These are phyloP conservation scores for Tetramitus jugosus DNA, from an alignment of 208 protist species.

Conservation along the genomic window DNA sequence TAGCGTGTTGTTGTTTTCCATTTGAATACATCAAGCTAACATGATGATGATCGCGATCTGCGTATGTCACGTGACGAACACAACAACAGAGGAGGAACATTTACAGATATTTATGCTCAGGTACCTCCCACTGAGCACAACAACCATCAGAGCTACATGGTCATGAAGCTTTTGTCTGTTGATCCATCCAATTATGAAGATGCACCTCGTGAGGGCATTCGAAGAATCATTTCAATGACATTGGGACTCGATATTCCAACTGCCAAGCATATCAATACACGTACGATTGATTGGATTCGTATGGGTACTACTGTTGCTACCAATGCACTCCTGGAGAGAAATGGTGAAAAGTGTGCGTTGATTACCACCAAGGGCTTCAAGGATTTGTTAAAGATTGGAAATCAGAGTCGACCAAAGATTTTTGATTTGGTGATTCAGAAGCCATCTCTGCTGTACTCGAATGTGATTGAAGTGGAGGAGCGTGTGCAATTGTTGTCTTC, in stretches of 20 bases:
- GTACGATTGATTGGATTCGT: slow-evolving; percentile 69
- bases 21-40: too few species aligned
- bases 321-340: slow-evolving; percentile 87
- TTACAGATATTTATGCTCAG: slow-evolving; percentile 83
- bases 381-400: slow-evolving; percentile 82
- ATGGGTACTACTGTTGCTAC: slow-evolving; percentile 94
- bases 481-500: slow-evolving; percentile 58
- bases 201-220: slow-evolving; percentile 77
- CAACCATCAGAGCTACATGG: slow-evolving; percentile 33
- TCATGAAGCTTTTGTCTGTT: slow-evolving; percentile 82
- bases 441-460: slow-evolving; percentile 70
- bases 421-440: slow-evolving; percentile 81
- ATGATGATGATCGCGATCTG: too few species aligned
- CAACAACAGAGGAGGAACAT: slow-evolving; percentile 79
- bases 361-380: slow-evolving; percentile 78
- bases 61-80: too few species aligned
- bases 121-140: slow-evolving; percentile 32
- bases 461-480: slow-evolving; percentile 67
- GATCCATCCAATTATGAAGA: slow-evolving; percentile 83
- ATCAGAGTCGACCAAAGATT: slow-evolving; percentile 75
- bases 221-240: slow-evolving; percentile 31
- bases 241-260: slow-evolving; percentile 35
- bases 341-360: slow-evolving; percentile 74
- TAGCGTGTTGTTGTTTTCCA: too few species aligned
- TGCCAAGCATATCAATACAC: slow-evolving; percentile 50